Evolutionary conservation across 2,329 filamentous ascomycete genomes (phyloP).

Genomic region (Cladosporium sp.): DNA sequence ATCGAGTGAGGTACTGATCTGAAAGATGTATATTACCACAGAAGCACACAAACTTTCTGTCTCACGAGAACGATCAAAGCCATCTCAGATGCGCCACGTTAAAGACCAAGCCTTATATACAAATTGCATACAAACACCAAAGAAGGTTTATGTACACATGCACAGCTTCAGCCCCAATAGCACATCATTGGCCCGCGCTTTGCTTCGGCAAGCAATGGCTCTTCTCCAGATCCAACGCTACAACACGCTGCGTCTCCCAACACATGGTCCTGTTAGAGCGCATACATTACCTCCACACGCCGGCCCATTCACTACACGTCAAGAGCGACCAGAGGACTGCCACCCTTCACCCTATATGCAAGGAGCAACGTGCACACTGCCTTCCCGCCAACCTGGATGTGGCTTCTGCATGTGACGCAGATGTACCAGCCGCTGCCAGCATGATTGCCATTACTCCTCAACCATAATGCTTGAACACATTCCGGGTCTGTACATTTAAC

Average conservation of each 20-base stretch:
- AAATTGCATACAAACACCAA: not conserved
- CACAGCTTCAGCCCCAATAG: not conserved
- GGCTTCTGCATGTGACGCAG: constrained; percentile 7
- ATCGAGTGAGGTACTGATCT: not conserved
- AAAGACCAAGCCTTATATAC: not conserved
- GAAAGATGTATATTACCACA: not conserved
- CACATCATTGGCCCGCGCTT: not conserved
- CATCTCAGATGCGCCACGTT: not conserved
- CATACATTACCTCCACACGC: not conserved
- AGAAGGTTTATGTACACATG: not conserved
- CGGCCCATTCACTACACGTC: not conserved
- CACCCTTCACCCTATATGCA: not conserved
- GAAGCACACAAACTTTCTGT: not conserved
- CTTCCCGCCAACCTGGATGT: constrained; percentile 2
- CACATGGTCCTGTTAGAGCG: not conserved
- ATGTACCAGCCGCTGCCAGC: not conserved
- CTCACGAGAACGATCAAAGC: not conserved
- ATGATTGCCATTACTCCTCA: constrained; percentile 1
- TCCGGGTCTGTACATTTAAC: not conserved
- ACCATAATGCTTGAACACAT: not conserved
- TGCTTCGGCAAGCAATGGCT: not conserved
- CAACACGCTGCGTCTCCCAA: not conserved
- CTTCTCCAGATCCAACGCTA: not conserved
- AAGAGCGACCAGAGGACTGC: not conserved
- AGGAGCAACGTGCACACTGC: not conserved